Evolutionary conservation across 495 filamentous ascomycete genomes (phyloP).

Genomic region (Hypoxylon intermedium): DNA sequence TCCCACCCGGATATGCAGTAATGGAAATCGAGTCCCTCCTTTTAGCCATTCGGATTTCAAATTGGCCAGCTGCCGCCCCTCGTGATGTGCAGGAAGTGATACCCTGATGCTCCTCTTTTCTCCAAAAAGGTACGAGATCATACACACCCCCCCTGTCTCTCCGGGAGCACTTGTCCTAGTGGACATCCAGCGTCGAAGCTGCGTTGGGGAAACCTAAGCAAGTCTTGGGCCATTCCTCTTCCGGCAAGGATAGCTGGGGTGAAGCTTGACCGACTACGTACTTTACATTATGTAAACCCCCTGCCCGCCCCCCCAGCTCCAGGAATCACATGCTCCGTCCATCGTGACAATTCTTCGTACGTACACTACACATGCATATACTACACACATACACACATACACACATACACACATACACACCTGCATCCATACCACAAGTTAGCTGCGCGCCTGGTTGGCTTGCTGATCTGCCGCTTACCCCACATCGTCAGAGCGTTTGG

Average conservation of each 20-base stretch:
- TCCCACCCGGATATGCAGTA: background rate
- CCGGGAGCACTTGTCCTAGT: conserved; percentile 7
- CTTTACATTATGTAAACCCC: too few relatives aligned
- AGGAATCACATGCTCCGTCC: conserved; percentile 37
- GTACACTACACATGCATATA: background rate
- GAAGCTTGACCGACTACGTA: too few relatives aligned
- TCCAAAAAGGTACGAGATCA: background rate
- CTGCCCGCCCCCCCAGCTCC: too few relatives aligned
- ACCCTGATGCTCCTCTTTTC: background rate
- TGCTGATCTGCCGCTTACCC: conserved; percentile 39
- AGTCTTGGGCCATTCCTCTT: background rate
- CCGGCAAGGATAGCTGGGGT: conserved; percentile 1
- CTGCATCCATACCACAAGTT: background rate
- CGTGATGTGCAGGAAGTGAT: background rate
- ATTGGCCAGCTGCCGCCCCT: background rate
- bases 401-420: background rate
- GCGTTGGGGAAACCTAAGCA: conserved; percentile 4
- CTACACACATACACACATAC: too few relatives aligned
- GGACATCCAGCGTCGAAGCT: conserved; percentile 1
- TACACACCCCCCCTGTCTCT: too few relatives aligned
- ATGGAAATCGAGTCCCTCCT: background rate
- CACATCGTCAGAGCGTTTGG: conserved; percentile 14
- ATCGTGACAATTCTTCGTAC: conserved; percentile 22
- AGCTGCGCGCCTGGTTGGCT: conserved; percentile 22
- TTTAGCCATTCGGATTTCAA: background rate